Evolutionary conservation across 495 filamentous ascomycete genomes (phyloP).

Genomic region (Lophiotrema nucula): DNA sequence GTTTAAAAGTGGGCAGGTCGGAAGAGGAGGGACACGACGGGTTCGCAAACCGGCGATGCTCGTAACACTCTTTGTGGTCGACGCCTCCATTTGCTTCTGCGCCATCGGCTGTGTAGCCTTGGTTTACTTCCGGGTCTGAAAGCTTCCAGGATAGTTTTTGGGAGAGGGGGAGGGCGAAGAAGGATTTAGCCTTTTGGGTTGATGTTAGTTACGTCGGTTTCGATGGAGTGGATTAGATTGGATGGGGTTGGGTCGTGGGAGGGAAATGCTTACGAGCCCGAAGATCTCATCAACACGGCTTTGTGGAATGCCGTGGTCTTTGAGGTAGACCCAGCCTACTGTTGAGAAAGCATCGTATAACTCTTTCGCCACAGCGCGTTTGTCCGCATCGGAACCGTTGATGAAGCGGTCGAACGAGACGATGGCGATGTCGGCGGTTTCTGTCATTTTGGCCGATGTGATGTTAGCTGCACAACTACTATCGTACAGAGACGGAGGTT

Average conservation of each 20-base stretch:
- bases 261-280: constrained; percentile 27
- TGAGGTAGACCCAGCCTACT: constrained; percentile 34
- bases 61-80: constrained; percentile 21
- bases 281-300: constrained; percentile 32
- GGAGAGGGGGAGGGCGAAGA: constrained; percentile 16
- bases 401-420: constrained; percentile 29
- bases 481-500: no score
- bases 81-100: constrained; percentile 14
- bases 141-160: constrained; percentile 13
- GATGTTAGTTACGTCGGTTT: not conserved
- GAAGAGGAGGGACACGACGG: not conserved
- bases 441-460: not conserved
- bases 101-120: constrained; percentile 18
- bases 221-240: not conserved
- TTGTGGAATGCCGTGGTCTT: constrained; percentile 29
- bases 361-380: constrained; percentile 8
- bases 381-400: constrained; percentile 16
- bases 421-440: constrained; percentile 28
- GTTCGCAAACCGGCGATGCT: constrained; percentile 18
- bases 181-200: constrained; percentile 9
- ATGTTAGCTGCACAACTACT: not conserved
- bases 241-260: no score
- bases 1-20: constrained; percentile 4
- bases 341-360: constrained; percentile 29
- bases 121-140: constrained; percentile 4